These are phyloP conservation scores for Pleurotus ostreatus DNA, from an alignment of 768 basidiomycete genomes.

Conservation along the genomic window DNA sequence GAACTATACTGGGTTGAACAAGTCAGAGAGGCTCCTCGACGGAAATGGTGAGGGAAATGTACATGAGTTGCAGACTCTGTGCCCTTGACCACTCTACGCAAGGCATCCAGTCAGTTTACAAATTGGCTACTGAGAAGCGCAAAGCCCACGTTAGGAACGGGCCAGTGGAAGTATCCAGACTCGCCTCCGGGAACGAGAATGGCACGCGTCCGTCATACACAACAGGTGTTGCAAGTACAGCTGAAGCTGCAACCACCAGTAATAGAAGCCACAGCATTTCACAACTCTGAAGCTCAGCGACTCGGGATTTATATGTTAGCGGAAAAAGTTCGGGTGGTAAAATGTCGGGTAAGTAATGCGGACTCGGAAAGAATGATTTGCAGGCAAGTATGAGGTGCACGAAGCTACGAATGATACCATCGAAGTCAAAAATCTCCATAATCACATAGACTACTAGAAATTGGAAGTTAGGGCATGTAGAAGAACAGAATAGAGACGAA, in stretches of 20 bases:
- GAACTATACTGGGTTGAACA: background rate
- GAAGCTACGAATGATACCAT: background rate
- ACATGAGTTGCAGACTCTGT: slow-evolving; percentile 44
- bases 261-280: background rate
- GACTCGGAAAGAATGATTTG: background rate
- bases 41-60: background rate
- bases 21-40: background rate
- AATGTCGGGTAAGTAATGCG: background rate
- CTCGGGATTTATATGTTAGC: too few relatives aligned
- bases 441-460: background rate
- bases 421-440: too few relatives aligned
- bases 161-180: slow-evolving; percentile 42
- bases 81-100: slow-evolving; percentile 50
- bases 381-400: background rate
- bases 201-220: slow-evolving; percentile 54
- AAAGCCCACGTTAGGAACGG: slow-evolving; percentile 52
- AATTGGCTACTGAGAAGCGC: background rate
- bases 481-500: background rate
- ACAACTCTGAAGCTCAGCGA: too few relatives aligned
- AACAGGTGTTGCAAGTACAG: slow-evolving; percentile 18
- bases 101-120: background rate
- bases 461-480: background rate
- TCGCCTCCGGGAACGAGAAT: slow-evolving; percentile 33
- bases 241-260: background rate
- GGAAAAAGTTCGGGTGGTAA: too few relatives aligned